Evolutionary conservation across 192 early-diverging fungal species (phyloP).

Genomic region (Thamnidium elegans): DNA sequence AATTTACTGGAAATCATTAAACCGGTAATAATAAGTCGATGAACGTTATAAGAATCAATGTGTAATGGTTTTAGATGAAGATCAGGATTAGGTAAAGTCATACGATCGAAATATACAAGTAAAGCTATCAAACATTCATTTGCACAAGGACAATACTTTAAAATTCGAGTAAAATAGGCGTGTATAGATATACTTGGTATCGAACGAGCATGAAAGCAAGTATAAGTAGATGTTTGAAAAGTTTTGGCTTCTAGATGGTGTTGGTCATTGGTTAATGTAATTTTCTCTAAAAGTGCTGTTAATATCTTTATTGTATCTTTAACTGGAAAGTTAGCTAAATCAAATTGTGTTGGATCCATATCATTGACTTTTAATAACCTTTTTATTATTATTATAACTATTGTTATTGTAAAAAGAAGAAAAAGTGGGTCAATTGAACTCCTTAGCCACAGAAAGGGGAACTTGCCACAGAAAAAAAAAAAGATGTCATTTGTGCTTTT

Average conservation of each 20-base stretch:
- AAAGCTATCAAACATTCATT: conserved; percentile 88
- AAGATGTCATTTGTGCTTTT: too few relatives aligned
- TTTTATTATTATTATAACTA: too few relatives aligned
- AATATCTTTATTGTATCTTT: conserved; percentile 60
- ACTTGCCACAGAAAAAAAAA: too few relatives aligned
- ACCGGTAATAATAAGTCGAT: conserved; percentile 86
- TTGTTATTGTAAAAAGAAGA: too few relatives aligned
- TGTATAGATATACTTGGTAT: conserved; percentile 88
- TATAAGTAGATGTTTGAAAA: conserved; percentile 43
- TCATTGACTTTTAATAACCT: background rate
- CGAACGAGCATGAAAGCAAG: conserved; percentile 88
- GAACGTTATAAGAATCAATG: conserved; percentile 88
- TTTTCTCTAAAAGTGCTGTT: conserved; percentile 54
- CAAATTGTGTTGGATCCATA: conserved; percentile 19
- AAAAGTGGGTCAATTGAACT: too few relatives aligned
- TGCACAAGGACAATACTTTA: conserved; percentile 91
- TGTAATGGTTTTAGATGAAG: conserved; percentile 62
- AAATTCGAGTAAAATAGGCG: conserved; percentile 81
- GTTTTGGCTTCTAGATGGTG: conserved; percentile 21
- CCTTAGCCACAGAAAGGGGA: too few relatives aligned
- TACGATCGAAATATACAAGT: conserved; percentile 86
- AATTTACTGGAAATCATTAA: conserved; percentile 88
- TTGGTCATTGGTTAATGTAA: conserved; percentile 57
- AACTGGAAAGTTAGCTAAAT: conserved; percentile 55
- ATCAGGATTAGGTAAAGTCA: conserved; percentile 63